These are phyloP conservation scores for Leccinum broughii DNA, from an alignment of 768 basidiomycete species.

Conservation along the genomic window DNA sequence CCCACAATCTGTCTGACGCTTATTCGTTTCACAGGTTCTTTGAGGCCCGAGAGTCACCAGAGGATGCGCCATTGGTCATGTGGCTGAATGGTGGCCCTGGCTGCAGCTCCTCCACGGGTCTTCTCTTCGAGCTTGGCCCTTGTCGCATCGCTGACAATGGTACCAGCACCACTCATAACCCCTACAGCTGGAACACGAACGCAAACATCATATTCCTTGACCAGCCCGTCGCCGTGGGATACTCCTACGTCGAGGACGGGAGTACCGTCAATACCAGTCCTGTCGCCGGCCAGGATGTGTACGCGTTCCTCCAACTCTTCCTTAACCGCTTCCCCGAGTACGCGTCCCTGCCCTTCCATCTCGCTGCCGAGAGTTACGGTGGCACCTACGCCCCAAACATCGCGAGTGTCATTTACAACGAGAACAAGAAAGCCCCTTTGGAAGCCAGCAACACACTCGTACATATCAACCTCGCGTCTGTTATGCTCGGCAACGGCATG, in stretches of 20 bases:
- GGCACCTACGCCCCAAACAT: constrained; percentile 86
- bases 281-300: constrained; percentile 87
- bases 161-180: constrained; percentile 68
- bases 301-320: constrained; percentile 82
- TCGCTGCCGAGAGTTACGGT: constrained; percentile 79
- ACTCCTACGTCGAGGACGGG: constrained; percentile 78
- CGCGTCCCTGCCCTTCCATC: constrained; percentile 66
- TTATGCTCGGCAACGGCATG: constrained; percentile 86
- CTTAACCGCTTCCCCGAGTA: constrained; percentile 75
- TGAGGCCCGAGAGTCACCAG: constrained; percentile 74
- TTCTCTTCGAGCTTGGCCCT: constrained; percentile 92
- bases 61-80: constrained; percentile 77
- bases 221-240: constrained; percentile 88
- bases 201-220: constrained; percentile 63
- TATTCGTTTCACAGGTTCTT: constrained; percentile 67
- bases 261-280: constrained; percentile 78
- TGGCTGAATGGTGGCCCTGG: constrained; percentile 89
- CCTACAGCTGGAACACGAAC: constrained; percentile 81
- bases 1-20: not conserved
- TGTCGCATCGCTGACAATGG: constrained; percentile 74
- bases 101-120: constrained; percentile 75
- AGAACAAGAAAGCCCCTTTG: constrained; percentile 62
- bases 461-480: constrained; percentile 76
- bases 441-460: constrained; percentile 41
- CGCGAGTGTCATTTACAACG: constrained; percentile 75